Conservation (phyloP, 108 stramenopile species). For the Asterionellopsis glacialis region DNA sequence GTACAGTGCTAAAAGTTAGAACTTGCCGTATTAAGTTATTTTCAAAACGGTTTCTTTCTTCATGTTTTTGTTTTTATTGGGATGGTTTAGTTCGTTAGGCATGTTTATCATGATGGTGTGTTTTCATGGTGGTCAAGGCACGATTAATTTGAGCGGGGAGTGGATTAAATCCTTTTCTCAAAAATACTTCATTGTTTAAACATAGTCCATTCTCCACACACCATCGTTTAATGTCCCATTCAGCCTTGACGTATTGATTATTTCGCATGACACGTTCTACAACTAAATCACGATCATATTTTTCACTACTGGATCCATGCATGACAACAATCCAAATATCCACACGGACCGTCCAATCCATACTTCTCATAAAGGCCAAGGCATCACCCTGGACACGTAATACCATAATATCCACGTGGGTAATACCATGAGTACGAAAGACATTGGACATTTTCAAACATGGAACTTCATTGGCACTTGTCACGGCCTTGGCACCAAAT, state of each 20-base stretch:
- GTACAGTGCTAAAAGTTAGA: too few relatives aligned
- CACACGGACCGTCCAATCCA: conserved; percentile 44
- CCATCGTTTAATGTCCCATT: conserved; percentile 54
- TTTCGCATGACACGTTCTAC: conserved; percentile 24
- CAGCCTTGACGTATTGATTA: conserved; percentile 45
- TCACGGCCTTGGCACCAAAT: conserved; percentile 2
- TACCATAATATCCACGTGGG: conserved; percentile 41
- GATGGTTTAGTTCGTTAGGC: too few relatives aligned
- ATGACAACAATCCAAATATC: conserved; percentile 43
- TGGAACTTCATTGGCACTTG: conserved; percentile 5
- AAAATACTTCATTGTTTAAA: conserved; percentile 46
- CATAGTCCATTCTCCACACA: conserved; percentile 33
- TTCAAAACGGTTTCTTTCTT: too few relatives aligned
- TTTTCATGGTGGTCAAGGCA: neutral
- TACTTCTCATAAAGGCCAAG: conserved; percentile 34
- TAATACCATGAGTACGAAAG: conserved; percentile 18
- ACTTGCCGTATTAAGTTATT: too few relatives aligned
- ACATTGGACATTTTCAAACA: conserved; percentile 16
- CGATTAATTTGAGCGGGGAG: conserved; percentile 12
- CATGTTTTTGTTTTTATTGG: too few relatives aligned
- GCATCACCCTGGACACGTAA: conserved; percentile 42
- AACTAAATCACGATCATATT: conserved; percentile 22
- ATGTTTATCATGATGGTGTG: too few relatives aligned
- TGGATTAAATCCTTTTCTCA: conserved; percentile 43
- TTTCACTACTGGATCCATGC: conserved; percentile 11